Evolutionary conservation across 495 filamentous ascomycete species (phyloP).

Genomic region (Penicillium flavigenum): DNA sequence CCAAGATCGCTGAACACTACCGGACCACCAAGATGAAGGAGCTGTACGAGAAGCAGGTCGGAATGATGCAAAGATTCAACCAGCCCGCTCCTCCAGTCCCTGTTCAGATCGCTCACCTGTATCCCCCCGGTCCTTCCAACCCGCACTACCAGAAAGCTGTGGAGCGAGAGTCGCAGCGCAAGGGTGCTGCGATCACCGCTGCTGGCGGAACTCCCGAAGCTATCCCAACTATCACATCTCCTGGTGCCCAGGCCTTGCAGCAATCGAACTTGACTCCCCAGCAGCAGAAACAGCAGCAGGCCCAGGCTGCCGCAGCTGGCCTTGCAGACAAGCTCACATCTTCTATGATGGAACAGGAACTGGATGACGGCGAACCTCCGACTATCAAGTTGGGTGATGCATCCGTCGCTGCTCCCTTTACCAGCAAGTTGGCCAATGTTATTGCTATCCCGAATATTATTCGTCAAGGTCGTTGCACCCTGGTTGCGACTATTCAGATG

Average conservation of each 20-base stretch:
- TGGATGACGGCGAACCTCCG: slow-evolving; percentile 87
- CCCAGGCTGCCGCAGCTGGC: slow-evolving; percentile 66
- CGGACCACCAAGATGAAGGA: slow-evolving; percentile 97
- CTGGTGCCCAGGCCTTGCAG: slow-evolving; percentile 67
- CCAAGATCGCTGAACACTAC: slow-evolving; percentile 87
- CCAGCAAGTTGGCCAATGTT: slow-evolving; percentile 95
- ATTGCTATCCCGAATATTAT: slow-evolving; percentile 98
- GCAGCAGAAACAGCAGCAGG: slow-evolving; percentile 61
- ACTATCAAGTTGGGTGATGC: slow-evolving; percentile 97
- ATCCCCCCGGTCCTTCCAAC: slow-evolving; percentile 86
- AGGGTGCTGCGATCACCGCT: slow-evolving; percentile 52
- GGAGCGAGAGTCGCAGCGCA: slow-evolving; percentile 73
- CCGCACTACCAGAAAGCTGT: slow-evolving; percentile 96
- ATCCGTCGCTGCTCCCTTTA: slow-evolving; percentile 95
- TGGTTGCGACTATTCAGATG: slow-evolving; percentile 99
- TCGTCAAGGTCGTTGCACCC: slow-evolving; percentile 91
- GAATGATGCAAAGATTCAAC: slow-evolving; percentile 89
- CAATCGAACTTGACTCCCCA: slow-evolving; percentile 52
- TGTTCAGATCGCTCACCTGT: slow-evolving; percentile 85
- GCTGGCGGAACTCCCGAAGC: slow-evolving; percentile 45
- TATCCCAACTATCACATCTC: slow-evolving; percentile 67
- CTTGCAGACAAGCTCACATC: slow-evolving; percentile 85
- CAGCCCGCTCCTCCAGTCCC: slow-evolving; percentile 89
- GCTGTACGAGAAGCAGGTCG: slow-evolving; percentile 92
- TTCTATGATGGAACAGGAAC: slow-evolving; percentile 85